Base-by-base conservation (phyloP, 164 flowering plant genomes). In the Warburgia ugandensis region DNA sequence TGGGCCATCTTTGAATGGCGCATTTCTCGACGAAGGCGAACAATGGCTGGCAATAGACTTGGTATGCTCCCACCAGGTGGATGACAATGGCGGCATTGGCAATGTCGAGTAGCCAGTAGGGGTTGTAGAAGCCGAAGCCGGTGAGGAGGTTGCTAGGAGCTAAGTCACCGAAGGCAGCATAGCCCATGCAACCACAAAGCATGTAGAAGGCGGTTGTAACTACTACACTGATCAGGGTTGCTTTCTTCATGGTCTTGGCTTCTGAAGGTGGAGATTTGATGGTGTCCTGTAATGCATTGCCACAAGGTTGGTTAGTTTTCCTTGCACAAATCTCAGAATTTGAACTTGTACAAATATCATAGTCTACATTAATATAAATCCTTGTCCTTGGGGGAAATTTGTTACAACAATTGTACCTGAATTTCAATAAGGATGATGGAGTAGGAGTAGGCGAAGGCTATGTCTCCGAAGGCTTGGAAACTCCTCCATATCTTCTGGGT, bases 391-490 rank as follows among this genome's bases (percentile, higher is more conserved):
- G n/a, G n/a, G n/a, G n/a, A n/a, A n/a, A n/a, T n/a, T n/a, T n/a
- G 44, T 40, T 40, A 11, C 44, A 40, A 6, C n/a, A n/a, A n/a
- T n/a, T n/a, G n/a, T 66, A 77, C 90, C 84, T 82, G 87, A 60
- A 83, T 83, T 66, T 83, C 91, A 36, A 83, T 73, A 44, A 86
- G 88, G 55, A 86, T 76, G 30, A 72, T 29, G 29, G 88, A 76
- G 72, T 64, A 81, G 20, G 95, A 80, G 66, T 83, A 86, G 36
- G 91, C 86, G 41, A 77, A 83, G 7, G 95, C 91, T 0, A 86
- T 86, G 57, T 77, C 73, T 12, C 90, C 94, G 16, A 85, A 73
- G 1, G 94, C 82, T 60, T 82, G 86, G 55, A 85, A 78, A 65
- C 75, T 76, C 44, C 83, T 74, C 95, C 87, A 86, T 11, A 76